Percentiles rank a stretch among this genome's conserved stretches.
Conservation (phyloP, 345 rosid species). For the Euclidium syriacum region DNA sequence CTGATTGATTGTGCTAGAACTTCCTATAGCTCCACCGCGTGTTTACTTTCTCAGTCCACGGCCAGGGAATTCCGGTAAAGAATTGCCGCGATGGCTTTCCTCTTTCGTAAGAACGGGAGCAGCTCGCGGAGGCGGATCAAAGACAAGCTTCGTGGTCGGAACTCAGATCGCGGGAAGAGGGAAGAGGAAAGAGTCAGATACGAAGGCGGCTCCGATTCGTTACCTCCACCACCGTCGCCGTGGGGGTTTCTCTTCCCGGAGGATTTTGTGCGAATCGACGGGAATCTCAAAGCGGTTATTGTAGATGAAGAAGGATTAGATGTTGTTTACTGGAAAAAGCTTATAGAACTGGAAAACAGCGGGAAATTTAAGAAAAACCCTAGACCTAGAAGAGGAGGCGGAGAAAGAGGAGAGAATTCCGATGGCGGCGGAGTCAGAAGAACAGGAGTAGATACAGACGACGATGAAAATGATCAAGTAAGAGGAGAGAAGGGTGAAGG, state of each 20-base stretch:
- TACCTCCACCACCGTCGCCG: conserved; percentile 26
- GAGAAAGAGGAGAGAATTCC: not conserved
- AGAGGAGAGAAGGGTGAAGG: no score
- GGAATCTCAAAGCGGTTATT: conserved; percentile 41
- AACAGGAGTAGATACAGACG: not conserved
- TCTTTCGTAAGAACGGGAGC: conserved; percentile 29
- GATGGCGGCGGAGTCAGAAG: conserved; percentile 12
- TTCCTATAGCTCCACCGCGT: conserved; percentile 22
- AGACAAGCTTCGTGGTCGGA: conserved; percentile 26
- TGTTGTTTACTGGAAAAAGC: conserved; percentile 66
- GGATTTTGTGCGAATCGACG: conserved; percentile 37
- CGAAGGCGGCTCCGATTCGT: conserved; percentile 30
- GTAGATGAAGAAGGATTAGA: conserved; percentile 81
- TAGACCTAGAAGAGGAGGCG: conserved; percentile 15
- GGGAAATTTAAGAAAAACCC: conserved; percentile 21
- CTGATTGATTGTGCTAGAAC: conserved; percentile 30
- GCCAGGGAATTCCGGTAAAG: not conserved
- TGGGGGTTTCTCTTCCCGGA: conserved; percentile 26
- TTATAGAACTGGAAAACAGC: conserved; percentile 26
- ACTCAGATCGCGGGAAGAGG: conserved; percentile 28
- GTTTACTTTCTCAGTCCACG: not conserved
- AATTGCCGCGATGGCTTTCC: conserved; percentile 21
- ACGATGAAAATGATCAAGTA: not conserved
- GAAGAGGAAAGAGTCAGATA: conserved; percentile 11
- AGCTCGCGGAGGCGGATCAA: conserved; percentile 27